A percentile compares a stretch with the other conserved stretches of the same genome.
Evolutionary conservation across 176 grass and related monocot genomes (phyloP).

Genomic region (Zizania latifolia): DNA sequence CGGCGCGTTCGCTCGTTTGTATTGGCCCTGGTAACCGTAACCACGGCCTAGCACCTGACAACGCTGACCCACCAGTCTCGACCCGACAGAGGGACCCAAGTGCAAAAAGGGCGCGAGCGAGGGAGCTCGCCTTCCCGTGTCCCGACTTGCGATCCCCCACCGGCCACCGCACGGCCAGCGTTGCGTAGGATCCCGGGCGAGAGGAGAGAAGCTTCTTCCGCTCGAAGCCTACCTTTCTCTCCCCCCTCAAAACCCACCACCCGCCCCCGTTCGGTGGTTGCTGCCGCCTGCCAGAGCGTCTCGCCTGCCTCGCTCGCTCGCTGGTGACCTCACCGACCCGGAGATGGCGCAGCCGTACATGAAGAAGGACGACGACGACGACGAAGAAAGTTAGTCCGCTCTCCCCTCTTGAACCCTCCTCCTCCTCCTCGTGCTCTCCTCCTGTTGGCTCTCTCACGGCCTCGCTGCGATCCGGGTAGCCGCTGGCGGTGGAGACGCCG

Average conservation of each 20-base stretch:
- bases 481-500: not conserved
- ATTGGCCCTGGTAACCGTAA: too few relatives aligned
- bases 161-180: slow-evolving; percentile 1
- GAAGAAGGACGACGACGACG: slow-evolving; percentile 85
- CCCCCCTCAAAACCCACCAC: slow-evolving; percentile 9
- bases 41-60: too few relatives aligned
- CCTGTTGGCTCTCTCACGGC: not conserved
- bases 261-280: not conserved
- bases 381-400: slow-evolving; percentile 44
- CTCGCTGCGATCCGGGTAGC: slow-evolving; percentile 13
- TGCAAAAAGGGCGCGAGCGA: slow-evolving; percentile 18
- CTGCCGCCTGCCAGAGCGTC: not conserved
- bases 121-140: not conserved
- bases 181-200: not conserved
- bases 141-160: not conserved
- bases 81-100: not conserved
- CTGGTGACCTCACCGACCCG: slow-evolving; percentile 43
- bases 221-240: too few relatives aligned
- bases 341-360: slow-evolving; percentile 68
- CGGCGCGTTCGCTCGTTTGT: too few relatives aligned
- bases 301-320: slow-evolving; percentile 44
- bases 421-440: not conserved
- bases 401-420: not conserved
- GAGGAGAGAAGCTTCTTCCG: too few relatives aligned
- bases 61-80: too few relatives aligned